Percentiles rank a stretch among this genome's conserved stretches.
phyloP scores from a whole-genome alignment of 208 protist species.

The Leishmania tropica region DNA sequence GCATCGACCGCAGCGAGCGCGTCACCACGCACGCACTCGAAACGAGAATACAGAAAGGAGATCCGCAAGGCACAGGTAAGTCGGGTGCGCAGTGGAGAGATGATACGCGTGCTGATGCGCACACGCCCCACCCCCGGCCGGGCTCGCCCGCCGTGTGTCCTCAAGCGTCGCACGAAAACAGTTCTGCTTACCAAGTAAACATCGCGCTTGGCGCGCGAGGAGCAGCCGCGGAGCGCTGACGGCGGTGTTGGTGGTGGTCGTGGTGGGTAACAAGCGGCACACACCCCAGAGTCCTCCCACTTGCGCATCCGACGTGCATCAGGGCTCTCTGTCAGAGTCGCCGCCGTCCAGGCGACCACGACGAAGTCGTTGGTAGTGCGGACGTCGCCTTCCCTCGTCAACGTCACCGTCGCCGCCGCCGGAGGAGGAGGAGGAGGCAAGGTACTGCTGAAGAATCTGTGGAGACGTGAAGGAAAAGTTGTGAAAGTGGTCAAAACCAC shows the following conservation, averaged over 20 bases:
- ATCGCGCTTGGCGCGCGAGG: not conserved
- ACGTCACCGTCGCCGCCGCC: not conserved
- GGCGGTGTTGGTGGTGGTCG: not conserved
- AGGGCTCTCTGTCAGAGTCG: not conserved
- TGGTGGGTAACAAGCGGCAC: too few species aligned
- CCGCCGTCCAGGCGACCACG: not conserved
- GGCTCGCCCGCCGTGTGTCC: not conserved
- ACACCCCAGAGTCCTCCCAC: too few species aligned
- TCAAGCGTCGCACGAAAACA: not conserved
- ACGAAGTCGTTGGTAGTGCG: constrained; percentile 1
- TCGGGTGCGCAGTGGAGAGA: not conserved
- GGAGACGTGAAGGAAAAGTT: constrained; percentile 53
- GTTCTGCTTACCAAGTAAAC: not conserved
- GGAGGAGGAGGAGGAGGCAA: constrained; percentile 14
- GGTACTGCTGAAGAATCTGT: constrained; percentile 34
- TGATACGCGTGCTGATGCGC: not conserved
- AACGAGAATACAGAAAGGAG: not conserved
- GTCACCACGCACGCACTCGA: not conserved
- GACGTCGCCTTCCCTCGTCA: not conserved
- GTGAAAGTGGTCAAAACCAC: constrained; percentile 43
- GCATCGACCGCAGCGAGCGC: too few species aligned
- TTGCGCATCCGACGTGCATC: not conserved
- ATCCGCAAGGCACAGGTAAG: too few species aligned
- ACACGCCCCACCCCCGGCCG: not conserved
- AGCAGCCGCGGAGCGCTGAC: not conserved